These are phyloP conservation scores for Abortiporus biennis DNA, from an alignment of 1,284 basidiomycete species.

Conservation along the genomic window DNA sequence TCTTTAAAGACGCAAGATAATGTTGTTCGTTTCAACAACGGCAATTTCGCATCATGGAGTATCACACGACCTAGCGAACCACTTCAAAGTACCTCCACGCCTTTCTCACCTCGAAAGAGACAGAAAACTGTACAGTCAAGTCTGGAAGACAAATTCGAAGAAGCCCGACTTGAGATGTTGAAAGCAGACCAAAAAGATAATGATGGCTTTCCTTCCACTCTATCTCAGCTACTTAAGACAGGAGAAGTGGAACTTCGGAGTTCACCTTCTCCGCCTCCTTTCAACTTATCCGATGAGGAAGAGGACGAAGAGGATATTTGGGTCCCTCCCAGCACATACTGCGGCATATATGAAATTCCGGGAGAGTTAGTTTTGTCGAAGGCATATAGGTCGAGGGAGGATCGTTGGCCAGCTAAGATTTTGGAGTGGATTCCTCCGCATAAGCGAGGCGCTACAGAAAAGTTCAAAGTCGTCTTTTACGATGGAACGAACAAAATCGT, in stretches of 20 bases:
- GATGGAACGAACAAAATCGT: conserved; percentile 40
- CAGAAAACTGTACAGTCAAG: conserved; percentile 17
- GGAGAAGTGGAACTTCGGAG: too few species aligned
- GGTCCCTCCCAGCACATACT: conserved; percentile 40
- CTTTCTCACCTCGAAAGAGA: conserved; percentile 21
- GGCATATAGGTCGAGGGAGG: conserved; percentile 29
- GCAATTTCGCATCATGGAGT: too few species aligned
- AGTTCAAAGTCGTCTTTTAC: conserved; percentile 51
- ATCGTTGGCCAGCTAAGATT: conserved; percentile 64
- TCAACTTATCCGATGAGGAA: conserved; percentile 8
- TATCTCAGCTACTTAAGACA: too few species aligned
- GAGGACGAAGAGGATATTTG: conserved; percentile 15
- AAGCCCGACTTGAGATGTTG: conserved; percentile 26
- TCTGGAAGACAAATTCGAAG: conserved; percentile 24
- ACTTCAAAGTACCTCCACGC: too few species aligned
- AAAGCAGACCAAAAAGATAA: conserved; percentile 22
- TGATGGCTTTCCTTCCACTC: conserved; percentile 21
- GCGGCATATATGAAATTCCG: conserved; percentile 44
- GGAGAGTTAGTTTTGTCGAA: conserved; percentile 59
- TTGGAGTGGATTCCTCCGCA: conserved; percentile 44
- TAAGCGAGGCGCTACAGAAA: conserved; percentile 24
- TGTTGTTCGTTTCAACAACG: conserved; percentile 22
- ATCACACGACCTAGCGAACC: too few species aligned
- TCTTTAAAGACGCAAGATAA: conserved; percentile 19
- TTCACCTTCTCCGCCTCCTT: not conserved